Evolutionary conservation across 306 rosid genomes (phyloP), one percentile per base, ranked within the genome.

Genomic region (Fragaria iinumae): DNA sequence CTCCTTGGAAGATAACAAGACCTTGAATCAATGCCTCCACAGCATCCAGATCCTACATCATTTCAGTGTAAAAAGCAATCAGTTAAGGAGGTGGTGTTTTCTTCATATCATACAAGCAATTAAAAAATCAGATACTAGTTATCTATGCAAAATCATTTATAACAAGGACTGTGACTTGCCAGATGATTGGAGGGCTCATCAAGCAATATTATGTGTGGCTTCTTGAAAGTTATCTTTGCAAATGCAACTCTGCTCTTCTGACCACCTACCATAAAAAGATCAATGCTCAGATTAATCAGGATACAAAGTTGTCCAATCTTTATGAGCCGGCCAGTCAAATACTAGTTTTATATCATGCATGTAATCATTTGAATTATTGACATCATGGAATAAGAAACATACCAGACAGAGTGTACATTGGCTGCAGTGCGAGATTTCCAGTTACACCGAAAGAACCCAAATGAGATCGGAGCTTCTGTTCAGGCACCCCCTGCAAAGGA

Each of bases 11-110:
- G 84, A 96, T 23, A 34, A 93, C 99, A 72, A 96, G 99, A 69
- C 99, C 99, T 86, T 96, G 99, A 72, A 96, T 96, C n/a, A 92
- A 90, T 67, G 99, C 99, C 87, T 96, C 98, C 79, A 96, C 99
- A 63, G 99, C 99, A 80, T 96, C 99, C 95, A 96, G 90, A 71
- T 96, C 99, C 99, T 96, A 74, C 77, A 88, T 20, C 43, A 71
- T 64, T 36, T 39, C 49, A 75, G 70, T 39, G 76, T 75, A 11
- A 67, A 41, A 18, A 36, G 3, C 73, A 53, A 62, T 34, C 27
- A 17, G 60, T 53, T 16, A 38, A 50, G 21, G n/a, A 12, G 29
- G 57, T 32, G 11, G 48, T 23, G 59, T 47, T 64, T 48, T 25
- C 45, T 76, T 49, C 23, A 27, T 63, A 4, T 7, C 70, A 20